Evolutionary conservation across 148 eudicot genomes (phyloP), one percentile per base, ranked within the genome.

Genomic region (Selenicereus undatus): DNA sequence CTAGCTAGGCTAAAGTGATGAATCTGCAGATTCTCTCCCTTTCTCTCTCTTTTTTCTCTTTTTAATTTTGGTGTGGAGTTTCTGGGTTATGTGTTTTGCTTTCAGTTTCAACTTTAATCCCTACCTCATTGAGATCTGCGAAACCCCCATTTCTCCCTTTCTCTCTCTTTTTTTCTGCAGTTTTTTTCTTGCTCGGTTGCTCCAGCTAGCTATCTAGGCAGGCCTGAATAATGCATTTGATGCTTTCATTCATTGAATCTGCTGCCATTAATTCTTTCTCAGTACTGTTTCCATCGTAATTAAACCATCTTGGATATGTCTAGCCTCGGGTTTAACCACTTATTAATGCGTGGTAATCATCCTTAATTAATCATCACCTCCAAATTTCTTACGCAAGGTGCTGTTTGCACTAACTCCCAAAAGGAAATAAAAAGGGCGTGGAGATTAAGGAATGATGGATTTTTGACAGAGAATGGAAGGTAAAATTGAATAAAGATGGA

Each of bases 241-340:
- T 24, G 68, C 68, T 64, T 64, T n/a, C 68, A 22, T 76, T 75
- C 79, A 29, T 81, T 6, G 83, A 72, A 14, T 51, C 76, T 68
- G n/a, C 79, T 76, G 83, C 83, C 83, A 8, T 64, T 22, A 64
- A 64, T 64, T n/a, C 68, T 64, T 17, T 64, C 68, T 16, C 6
- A 56, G 62, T 56, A 39, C 43, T 7, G 10, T 56, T 56, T 56
- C 62, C 62, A 17, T 20, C 62, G 7, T 17, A 14, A 16, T 48
- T 48, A 48, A 48, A 48, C 52, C 52, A 39, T 39, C 43, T 39
- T 39, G 43, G 43, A 39, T 39, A 39, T 2, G 3, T 39, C 43
- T 39, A 4, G 3, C 43, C 52, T 48, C 52, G 13, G 14, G 52
- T 48, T 48, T 48, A 48, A 48, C 52, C 52, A 12, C 52, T 11